Percentiles rank a stretch among this genome's conserved stretches.
Evolutionary conservation across 225 moss, liverwort and hornwort species (phyloP).

Genomic region (Antitrichia curtipendula): DNA sequence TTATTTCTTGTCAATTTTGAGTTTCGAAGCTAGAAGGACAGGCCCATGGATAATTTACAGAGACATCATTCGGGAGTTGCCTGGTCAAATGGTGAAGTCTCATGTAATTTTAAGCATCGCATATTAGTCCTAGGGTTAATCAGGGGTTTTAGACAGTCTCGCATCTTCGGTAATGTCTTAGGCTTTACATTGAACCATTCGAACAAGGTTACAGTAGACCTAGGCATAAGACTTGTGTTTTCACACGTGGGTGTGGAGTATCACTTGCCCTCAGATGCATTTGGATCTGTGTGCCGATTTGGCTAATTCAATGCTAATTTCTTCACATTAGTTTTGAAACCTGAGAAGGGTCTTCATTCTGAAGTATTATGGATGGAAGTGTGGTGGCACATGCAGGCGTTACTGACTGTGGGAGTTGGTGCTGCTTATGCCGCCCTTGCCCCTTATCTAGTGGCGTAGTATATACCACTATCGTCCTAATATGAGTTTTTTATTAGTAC

Average conservation of each 20-base stretch:
- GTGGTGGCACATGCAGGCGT: neutral
- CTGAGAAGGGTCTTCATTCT: neutral
- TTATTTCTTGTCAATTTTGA: neutral
- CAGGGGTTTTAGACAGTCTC: neutral
- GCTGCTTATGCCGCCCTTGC: slow-evolving; percentile 19
- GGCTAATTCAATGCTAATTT: neutral
- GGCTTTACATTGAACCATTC: neutral
- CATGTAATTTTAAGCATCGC: neutral
- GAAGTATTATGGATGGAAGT: neutral
- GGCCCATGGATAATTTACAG: neutral
- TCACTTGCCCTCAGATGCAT: neutral
- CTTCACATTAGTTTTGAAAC: neutral
- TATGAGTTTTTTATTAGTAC: neutral
- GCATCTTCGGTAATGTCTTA: neutral
- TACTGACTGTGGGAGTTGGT: slow-evolving; percentile 20
- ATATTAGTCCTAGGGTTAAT: neutral
- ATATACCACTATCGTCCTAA: neutral
- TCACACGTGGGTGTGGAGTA: neutral
- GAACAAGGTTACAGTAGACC: neutral
- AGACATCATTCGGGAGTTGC: neutral
- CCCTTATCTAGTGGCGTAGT: neutral
- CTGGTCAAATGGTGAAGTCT: neutral
- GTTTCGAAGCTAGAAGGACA: neutral
- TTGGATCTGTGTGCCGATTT: neutral
- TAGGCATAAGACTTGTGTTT: neutral